phyloP scores from a whole-genome alignment of 2,329 filamentous ascomycete genomes.

The Arachnomyces sp. region DNA sequence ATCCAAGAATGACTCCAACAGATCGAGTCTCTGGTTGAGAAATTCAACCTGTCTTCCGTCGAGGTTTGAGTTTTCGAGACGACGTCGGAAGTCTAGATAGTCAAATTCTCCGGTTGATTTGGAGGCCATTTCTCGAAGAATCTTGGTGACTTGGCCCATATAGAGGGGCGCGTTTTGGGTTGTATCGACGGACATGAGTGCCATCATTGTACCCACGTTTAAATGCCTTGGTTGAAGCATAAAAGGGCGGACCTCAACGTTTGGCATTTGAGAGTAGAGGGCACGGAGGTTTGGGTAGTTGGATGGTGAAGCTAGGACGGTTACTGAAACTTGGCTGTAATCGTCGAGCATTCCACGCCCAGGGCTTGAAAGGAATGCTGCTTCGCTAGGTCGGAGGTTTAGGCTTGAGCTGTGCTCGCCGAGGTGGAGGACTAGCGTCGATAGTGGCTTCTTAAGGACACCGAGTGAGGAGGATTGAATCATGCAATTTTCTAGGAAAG shows the following conservation, averaged over 20 bases:
- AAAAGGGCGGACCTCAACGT: constrained; percentile 45
- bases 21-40: constrained; percentile 15
- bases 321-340: constrained; percentile 37
- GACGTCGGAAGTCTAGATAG: constrained; percentile 43
- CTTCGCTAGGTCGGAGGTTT: constrained; percentile 51
- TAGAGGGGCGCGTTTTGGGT: constrained; percentile 47
- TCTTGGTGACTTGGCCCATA: constrained; percentile 47
- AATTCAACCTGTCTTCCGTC: constrained; percentile 11
- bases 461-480: constrained; percentile 37
- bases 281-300: constrained; percentile 34
- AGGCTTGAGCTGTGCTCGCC: constrained; percentile 48
- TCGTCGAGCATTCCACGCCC: no score
- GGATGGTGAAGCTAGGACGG: constrained; percentile 49
- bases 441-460: constrained; percentile 45
- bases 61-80: constrained; percentile 4
- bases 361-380: constrained; percentile 46
- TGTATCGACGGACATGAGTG: constrained; percentile 51
- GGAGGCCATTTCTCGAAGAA: constrained; percentile 50
- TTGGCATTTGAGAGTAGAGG: constrained; percentile 36
- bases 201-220: constrained; percentile 52
- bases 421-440: constrained; percentile 59
- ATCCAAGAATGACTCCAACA: constrained; percentile 17
- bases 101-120: constrained; percentile 39
- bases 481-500: constrained; percentile 50
- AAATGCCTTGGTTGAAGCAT: constrained; percentile 46